These are phyloP conservation scores for Ophiostoma himal-ulmi DNA, from an alignment of 2,329 filamentous ascomycete species.

Conservation along the genomic window DNA sequence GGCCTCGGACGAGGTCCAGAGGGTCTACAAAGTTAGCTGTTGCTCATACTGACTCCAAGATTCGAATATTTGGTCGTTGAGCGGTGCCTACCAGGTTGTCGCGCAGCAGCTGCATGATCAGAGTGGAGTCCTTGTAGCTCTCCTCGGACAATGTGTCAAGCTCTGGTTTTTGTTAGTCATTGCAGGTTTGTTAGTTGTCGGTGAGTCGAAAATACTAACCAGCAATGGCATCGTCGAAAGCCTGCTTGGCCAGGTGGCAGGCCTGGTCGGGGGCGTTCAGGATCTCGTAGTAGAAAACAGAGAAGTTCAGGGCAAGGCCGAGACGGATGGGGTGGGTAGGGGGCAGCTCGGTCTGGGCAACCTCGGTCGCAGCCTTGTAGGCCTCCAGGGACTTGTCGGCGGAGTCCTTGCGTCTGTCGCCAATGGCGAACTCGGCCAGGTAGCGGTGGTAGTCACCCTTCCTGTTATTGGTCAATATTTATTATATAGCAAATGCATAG, in stretches of 20 bases:
- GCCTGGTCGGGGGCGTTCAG: slow-evolving; percentile 97
- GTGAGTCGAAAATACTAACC: not conserved
- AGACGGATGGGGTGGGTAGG: slow-evolving; percentile 91
- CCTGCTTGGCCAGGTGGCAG: slow-evolving; percentile 95
- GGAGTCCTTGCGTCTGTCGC: slow-evolving; percentile 90
- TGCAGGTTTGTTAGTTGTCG: not conserved
- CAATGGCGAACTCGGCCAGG: slow-evolving; percentile 91
- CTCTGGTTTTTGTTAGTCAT: slow-evolving; percentile 43
- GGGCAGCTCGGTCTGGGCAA: slow-evolving; percentile 80
- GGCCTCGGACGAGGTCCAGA: slow-evolving; percentile 92
- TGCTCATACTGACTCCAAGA: no score
- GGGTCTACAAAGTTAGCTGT: slow-evolving; percentile 54
- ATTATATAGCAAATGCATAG: not conserved
- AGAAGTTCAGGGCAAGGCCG: slow-evolving; percentile 73
- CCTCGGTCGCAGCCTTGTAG: slow-evolving; percentile 89
- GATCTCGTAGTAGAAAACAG: slow-evolving; percentile 62
- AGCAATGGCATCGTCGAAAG: slow-evolving; percentile 94
- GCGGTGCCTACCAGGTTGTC: slow-evolving; percentile 92
- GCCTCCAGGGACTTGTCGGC: slow-evolving; percentile 93
- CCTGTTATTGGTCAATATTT: slow-evolving; percentile 45
- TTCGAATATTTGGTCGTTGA: slow-evolving; percentile 79
- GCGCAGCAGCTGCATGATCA: slow-evolving; percentile 98
- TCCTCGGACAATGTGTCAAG: slow-evolving; percentile 96
- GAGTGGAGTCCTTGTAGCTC: slow-evolving; percentile 96
- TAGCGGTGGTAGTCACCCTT: slow-evolving; percentile 99